Evolutionary conservation across 2,329 filamentous ascomycete species (phyloP), one percentile per base, ranked within the genome.

Genomic region (Ophiocordyceps sinensis): DNA sequence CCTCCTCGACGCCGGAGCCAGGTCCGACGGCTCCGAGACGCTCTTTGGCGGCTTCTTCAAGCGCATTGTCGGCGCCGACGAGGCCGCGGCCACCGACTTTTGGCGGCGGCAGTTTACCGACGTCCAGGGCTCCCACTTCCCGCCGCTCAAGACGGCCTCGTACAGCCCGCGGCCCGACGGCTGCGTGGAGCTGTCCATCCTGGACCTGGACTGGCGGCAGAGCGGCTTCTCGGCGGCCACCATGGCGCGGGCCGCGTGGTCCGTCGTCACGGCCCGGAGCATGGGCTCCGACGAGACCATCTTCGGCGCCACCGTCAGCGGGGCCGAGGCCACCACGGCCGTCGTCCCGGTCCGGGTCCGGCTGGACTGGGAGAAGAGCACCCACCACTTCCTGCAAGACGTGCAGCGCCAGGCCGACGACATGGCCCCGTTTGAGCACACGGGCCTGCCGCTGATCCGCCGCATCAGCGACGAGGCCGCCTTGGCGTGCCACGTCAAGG

Each of bases 201-300:
- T 14, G 11, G 37, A 14, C 4, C 15, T 42, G 5, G n/a, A 36
- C 4, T 38, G 36, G 41, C n/a, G 11, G 2, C 6, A 8, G 5
- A 17, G 31, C 15, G 31, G n/a, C 35, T 32, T 21, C 26, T 12
- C 36, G 1, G 15, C 36, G 11, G 31, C 36, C 7, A 46, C 42
- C 5, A 30, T 49, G 8, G 36, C 48, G n/a, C 44, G 50, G 26
- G 44, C 47, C n/a, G 50, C 50, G 4, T 52, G 50, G 50, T 42
- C 50, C 4, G 35, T 67, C 7, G 52, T 64, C 3, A 53, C 61
- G 3, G 53, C 56, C 0, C 47, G 59, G 1, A 62, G 63, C 41
- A 53, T 62, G 44, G 55, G 15, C 43, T 57, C 43, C 23, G 38
- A 41, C 15, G 63, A 67, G 39, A 43, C 54, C 1, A 14, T 52